These are phyloP conservation scores for Solanum appendiculatum DNA, from an alignment of 257 asterid species.

Conservation along the genomic window DNA sequence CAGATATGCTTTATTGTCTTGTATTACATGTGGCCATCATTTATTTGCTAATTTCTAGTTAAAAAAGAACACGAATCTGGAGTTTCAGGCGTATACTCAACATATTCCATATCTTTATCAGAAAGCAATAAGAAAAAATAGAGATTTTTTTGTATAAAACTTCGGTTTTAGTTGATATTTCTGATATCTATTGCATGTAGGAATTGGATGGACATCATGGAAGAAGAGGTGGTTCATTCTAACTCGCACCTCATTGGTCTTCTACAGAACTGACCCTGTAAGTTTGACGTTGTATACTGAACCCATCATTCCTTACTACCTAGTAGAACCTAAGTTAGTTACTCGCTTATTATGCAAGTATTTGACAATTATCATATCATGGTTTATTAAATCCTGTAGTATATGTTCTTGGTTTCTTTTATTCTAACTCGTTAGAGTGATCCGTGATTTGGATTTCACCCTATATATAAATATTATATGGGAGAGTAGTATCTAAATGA, in stretches of 20 bases:
- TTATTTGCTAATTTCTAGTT: background rate
- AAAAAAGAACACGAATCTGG: background rate
- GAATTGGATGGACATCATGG: slow-evolving; percentile 99
- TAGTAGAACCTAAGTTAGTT: background rate
- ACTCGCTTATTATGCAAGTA: background rate
- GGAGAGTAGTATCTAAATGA: background rate
- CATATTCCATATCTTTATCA: background rate
- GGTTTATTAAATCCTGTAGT: background rate
- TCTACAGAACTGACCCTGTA: slow-evolving; percentile 98
- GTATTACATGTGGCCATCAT: background rate
- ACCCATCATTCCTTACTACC: background rate
- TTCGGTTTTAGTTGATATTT: background rate
- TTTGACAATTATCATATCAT: background rate
- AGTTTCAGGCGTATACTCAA: background rate
- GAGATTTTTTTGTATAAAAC: background rate
- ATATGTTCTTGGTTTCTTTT: background rate
- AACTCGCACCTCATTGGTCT: slow-evolving; percentile 94
- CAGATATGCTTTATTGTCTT: background rate
- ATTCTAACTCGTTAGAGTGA: background rate
- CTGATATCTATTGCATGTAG: slow-evolving; percentile 23
- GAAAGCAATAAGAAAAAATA: background rate
- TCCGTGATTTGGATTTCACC: background rate
- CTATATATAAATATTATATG: background rate
- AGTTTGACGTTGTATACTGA: slow-evolving; percentile 19
- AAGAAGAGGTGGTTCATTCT: slow-evolving; percentile 98